Evolutionary conservation across 495 filamentous ascomycete genomes (phyloP).

Genomic region (Podospora appendiculata): DNA sequence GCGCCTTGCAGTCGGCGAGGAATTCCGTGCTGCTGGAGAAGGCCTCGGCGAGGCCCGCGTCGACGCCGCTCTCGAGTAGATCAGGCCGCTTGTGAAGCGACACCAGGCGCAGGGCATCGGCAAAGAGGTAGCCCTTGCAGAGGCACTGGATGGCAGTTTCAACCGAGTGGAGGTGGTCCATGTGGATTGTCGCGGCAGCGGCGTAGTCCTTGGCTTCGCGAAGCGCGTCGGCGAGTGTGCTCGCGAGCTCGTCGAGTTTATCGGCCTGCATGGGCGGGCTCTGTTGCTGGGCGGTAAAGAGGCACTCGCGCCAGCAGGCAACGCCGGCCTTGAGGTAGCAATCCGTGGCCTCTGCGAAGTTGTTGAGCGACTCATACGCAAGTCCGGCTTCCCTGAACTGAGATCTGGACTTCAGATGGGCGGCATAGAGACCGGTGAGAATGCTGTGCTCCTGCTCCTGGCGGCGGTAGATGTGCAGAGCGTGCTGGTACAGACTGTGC

Average conservation of each 20-base stretch:
- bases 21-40: constrained; percentile 76
- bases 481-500: constrained; percentile 69
- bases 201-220: constrained; percentile 74
- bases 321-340: constrained; percentile 71
- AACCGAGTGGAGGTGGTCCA: constrained; percentile 70
- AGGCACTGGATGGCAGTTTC: constrained; percentile 57
- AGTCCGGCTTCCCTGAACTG: constrained; percentile 76
- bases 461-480: constrained; percentile 79
- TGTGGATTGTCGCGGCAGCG: constrained; percentile 68
- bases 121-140: constrained; percentile 78
- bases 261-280: constrained; percentile 44
- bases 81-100: constrained; percentile 35
- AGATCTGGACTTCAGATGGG: constrained; percentile 63
- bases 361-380: constrained; percentile 79
- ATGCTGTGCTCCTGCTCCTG: constrained; percentile 46
- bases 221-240: constrained; percentile 59
- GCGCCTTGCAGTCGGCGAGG: constrained; percentile 81
- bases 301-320: constrained; percentile 75
- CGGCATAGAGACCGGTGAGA: constrained; percentile 70
- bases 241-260: constrained; percentile 58
- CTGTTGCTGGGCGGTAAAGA: constrained; percentile 64
- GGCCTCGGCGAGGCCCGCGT: constrained; percentile 69
- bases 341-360: constrained; percentile 62
- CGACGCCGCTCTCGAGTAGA: constrained; percentile 50
- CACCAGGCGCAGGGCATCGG: constrained; percentile 68